phyloP scores from a whole-genome alignment of 768 basidiomycete species.

The Suillus alpinus region DNA sequence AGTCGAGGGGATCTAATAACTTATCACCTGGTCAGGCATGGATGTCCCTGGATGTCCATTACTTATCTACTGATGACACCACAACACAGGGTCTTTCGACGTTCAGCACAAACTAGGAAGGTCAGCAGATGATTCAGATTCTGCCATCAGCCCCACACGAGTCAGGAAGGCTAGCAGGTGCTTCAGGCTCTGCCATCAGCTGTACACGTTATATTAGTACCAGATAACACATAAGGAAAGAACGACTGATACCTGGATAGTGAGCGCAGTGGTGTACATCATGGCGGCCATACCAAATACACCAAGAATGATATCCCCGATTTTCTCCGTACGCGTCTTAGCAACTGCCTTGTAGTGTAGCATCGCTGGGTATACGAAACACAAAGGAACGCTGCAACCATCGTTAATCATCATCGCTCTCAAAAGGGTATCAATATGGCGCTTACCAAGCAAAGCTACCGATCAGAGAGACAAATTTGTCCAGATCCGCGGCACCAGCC shows the following conservation, averaged over 20 bases:
- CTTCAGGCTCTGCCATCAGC: constrained; percentile 59
- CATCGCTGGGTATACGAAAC: constrained; percentile 93
- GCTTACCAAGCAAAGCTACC: constrained; percentile 92
- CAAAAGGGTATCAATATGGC: background rate
- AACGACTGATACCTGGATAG: constrained; percentile 54
- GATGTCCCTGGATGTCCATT: background rate
- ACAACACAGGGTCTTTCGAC: background rate
- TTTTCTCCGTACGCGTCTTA: constrained; percentile 61
- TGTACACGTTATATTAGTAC: constrained; percentile 24
- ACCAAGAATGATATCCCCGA: constrained; percentile 69
- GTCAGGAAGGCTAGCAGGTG: constrained; percentile 37
- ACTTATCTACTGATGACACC: background rate
- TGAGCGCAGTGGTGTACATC: constrained; percentile 79
- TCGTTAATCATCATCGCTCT: constrained; percentile 9
- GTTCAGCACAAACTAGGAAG: constrained; percentile 35
- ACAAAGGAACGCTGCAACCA: constrained; percentile 74
- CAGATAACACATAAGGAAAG: background rate
- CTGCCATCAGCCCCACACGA: constrained; percentile 56
- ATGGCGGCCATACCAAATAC: constrained; percentile 72
- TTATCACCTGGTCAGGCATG: background rate
- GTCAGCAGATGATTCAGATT: constrained; percentile 39
- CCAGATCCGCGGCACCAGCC: constrained; percentile 82
- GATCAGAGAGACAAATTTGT: constrained; percentile 93
- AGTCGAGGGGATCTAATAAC: background rate
- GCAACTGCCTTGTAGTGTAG: constrained; percentile 88